These are phyloP conservation scores for Fraxinus dipetala DNA, from an alignment of 305 asterid species.

Conservation along the genomic window DNA sequence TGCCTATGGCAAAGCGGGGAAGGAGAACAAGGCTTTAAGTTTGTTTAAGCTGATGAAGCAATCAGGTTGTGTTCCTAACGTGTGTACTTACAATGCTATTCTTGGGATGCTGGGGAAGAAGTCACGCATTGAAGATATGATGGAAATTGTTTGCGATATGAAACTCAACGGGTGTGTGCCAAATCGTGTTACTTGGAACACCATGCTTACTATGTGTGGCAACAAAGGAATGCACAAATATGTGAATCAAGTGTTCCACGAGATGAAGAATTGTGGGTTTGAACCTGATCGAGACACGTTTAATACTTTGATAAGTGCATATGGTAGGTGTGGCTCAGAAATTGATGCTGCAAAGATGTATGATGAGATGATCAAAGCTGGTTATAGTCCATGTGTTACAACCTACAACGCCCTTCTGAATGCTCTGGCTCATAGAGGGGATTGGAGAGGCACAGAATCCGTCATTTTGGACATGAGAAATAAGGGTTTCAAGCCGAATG, in stretches of 20 bases:
- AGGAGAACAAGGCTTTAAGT: constrained; percentile 23
- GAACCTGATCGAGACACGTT: constrained; percentile 90
- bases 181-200: not conserved
- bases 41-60: not conserved
- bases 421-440: constrained; percentile 80
- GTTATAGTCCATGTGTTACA: constrained; percentile 73
- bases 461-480: constrained; percentile 61
- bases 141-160: constrained; percentile 42
- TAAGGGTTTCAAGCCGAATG: constrained; percentile 82
- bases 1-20: constrained; percentile 85
- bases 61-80: constrained; percentile 1
- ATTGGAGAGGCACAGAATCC: constrained; percentile 73
- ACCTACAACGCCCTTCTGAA: constrained; percentile 86
- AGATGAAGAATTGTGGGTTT: constrained; percentile 86
- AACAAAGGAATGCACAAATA: not conserved
- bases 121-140: not conserved
- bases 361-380: constrained; percentile 75
- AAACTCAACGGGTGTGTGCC: not conserved
- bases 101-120: not conserved
- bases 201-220: not conserved
- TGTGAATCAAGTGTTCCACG: constrained; percentile 63
- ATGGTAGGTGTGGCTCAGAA: constrained; percentile 79
- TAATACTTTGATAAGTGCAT: constrained; percentile 79
- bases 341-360: constrained; percentile 68
- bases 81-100: constrained; percentile 46